These are phyloP conservation scores for Medicago ruthenica DNA, from an alignment of 306 rosid species.

Conservation along the genomic window DNA sequence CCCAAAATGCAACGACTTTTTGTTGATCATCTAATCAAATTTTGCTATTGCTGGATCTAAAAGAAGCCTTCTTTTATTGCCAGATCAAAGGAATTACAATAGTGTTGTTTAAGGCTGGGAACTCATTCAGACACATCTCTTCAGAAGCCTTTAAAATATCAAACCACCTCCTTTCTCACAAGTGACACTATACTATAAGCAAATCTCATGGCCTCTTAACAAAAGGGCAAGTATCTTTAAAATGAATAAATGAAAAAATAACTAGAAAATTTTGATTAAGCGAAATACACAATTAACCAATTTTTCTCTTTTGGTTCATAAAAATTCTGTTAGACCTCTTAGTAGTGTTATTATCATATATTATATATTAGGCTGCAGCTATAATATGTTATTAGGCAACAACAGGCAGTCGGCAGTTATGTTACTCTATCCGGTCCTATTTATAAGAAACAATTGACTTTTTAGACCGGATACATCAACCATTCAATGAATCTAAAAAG, in stretches of 20 bases:
- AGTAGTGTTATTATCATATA: too few relatives aligned
- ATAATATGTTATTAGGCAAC: too few relatives aligned
- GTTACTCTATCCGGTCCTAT: too few relatives aligned
- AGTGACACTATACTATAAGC: slow-evolving; percentile 45
- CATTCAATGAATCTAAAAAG: too few relatives aligned
- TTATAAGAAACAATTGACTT: too few relatives aligned
- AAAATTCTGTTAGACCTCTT: too few relatives aligned
- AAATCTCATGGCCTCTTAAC: neutral
- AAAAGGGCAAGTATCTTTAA: neutral
- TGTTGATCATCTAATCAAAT: slow-evolving; percentile 18
- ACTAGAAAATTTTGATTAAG: neutral
- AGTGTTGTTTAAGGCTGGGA: neutral
- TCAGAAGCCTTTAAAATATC: slow-evolving; percentile 65
- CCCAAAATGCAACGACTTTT: slow-evolving; percentile 12
- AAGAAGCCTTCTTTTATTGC: neutral
- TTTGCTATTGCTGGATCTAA: slow-evolving; percentile 1
- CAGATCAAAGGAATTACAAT: neutral
- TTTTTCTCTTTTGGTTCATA: neutral
- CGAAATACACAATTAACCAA: neutral
- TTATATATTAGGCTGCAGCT: too few relatives aligned
- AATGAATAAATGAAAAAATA: neutral
- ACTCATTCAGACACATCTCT: slow-evolving; percentile 56
- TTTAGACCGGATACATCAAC: too few relatives aligned
- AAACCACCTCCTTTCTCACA: slow-evolving; percentile 68
- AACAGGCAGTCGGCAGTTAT: too few relatives aligned